These are phyloP conservation scores for Kodamaea arcana DNA, from an alignment of 1,139 yeast genomes.

Conservation along the genomic window DNA sequence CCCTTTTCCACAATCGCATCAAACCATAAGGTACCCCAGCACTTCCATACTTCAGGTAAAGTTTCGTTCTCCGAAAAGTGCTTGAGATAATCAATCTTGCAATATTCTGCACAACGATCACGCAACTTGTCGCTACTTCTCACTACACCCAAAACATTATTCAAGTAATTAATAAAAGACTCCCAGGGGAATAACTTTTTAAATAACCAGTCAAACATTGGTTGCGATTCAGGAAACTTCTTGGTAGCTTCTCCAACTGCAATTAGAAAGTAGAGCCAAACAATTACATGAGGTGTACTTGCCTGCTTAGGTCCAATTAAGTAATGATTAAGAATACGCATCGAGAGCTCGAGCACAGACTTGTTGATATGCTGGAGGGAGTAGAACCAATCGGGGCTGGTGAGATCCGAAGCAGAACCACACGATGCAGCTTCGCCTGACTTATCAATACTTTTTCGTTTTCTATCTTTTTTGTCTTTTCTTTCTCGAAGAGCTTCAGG, in stretches of 20 bases:
- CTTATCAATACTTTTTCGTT: constrained; percentile 35
- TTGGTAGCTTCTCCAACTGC: constrained; percentile 58
- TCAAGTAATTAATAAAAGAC: constrained; percentile 56
- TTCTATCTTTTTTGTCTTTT: constrained; percentile 65
- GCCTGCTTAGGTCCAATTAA: constrained; percentile 67
- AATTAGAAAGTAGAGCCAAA: constrained; percentile 66
- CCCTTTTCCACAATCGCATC: constrained; percentile 50
- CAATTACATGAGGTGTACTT: constrained; percentile 64
- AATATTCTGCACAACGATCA: constrained; percentile 21
- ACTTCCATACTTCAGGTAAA: constrained; percentile 74
- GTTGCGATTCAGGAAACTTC: constrained; percentile 42
- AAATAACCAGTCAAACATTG: constrained; percentile 50
- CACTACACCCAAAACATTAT: constrained; percentile 41
- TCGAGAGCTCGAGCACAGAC: constrained; percentile 61
- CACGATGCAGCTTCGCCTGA: constrained; percentile 26
- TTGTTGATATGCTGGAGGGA: constrained; percentile 54
- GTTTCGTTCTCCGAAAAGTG: constrained; percentile 55
- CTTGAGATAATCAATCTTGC: constrained; percentile 30
- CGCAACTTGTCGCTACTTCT: constrained; percentile 25
- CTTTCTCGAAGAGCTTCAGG: constrained; percentile 71
- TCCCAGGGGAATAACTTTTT: constrained; percentile 65
- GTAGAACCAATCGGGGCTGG: constrained; percentile 56
- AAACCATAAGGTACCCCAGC: constrained; percentile 84
- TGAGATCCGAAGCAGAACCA: constrained; percentile 36
- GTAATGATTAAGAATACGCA: constrained; percentile 62